These are phyloP conservation scores for Penicillium capsulatum DNA, from an alignment of 2,329 filamentous ascomycete genomes.

Conservation along the genomic window DNA sequence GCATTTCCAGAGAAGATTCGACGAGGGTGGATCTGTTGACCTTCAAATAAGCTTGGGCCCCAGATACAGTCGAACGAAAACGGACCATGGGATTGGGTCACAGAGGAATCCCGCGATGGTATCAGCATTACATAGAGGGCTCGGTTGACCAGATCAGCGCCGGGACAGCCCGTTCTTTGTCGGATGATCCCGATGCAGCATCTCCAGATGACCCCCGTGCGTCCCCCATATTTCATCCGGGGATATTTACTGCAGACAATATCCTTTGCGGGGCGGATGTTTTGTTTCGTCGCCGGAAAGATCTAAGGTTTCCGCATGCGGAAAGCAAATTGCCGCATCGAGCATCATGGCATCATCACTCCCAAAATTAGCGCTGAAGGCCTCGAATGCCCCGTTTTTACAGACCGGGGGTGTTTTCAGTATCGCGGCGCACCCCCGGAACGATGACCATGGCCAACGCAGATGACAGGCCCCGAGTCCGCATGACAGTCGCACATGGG, in stretches of 20 bases:
- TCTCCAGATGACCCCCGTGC: neutral
- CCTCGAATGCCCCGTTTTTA: neutral
- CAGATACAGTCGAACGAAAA: conserved; percentile 24
- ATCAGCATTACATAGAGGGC: conserved; percentile 31
- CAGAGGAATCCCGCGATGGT: conserved; percentile 21
- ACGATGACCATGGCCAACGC: neutral
- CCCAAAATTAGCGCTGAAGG: conserved; percentile 11
- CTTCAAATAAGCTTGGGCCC: conserved; percentile 22
- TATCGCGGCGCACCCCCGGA: neutral
- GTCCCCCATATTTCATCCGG: neutral
- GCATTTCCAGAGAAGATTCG: conserved; percentile 6
- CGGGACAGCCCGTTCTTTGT: conserved; percentile 15
- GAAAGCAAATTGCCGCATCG: conserved; percentile 24
- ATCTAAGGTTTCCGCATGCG: conserved; percentile 26
- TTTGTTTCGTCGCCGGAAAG: conserved; percentile 12
- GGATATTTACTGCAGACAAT: conserved; percentile 5
- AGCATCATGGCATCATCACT: conserved; percentile 23
- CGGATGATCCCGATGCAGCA: conserved; percentile 21
- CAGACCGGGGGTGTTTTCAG: conserved; percentile 2
- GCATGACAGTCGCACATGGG: too few species aligned
- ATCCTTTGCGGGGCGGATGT: conserved; percentile 9
- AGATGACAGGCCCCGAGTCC: too few species aligned
- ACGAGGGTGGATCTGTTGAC: conserved; percentile 27
- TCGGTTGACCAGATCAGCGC: conserved; percentile 10
- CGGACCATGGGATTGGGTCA: conserved; percentile 33